Conservation (phyloP, 2,329 filamentous ascomycete genomes). For the Neocucurbitaria cava region DNA sequence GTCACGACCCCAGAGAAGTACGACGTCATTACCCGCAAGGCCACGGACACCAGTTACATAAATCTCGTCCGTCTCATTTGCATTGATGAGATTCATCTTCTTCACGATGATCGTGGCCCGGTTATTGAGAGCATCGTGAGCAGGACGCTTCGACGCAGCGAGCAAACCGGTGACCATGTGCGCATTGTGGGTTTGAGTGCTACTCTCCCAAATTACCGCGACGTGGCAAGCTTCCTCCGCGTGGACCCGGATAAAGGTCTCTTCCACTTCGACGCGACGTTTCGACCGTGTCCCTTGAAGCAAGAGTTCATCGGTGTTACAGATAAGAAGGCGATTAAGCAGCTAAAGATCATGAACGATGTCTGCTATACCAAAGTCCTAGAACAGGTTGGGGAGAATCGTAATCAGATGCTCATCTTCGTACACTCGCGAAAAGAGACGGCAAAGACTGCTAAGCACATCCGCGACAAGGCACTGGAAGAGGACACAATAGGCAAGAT, state of each 20-base stretch:
- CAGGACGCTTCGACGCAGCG: conserved; percentile 88
- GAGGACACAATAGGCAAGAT: conserved; percentile 97
- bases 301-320: conserved; percentile 98
- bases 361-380: conserved; percentile 97
- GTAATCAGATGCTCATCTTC: conserved; percentile 98
- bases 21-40: conserved; percentile 98
- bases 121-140: conserved; percentile 97
- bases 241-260: conserved; percentile 85
- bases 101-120: conserved; percentile 96
- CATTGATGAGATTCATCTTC: conserved; percentile 96
- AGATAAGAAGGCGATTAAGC: conserved; percentile 98
- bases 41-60: conserved; percentile 94
- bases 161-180: conserved; percentile 93
- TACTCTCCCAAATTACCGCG: conserved; percentile 93
- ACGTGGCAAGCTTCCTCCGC: conserved; percentile 93
- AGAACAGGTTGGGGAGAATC: conserved; percentile 90
- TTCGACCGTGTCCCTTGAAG: conserved; percentile 88
- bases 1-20: conserved; percentile 99
- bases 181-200: conserved; percentile 92
- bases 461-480: conserved; percentile 96
- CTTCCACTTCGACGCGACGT: conserved; percentile 96
- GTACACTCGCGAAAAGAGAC: conserved; percentile 99
- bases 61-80: conserved; percentile 95
- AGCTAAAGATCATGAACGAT: conserved; percentile 99
- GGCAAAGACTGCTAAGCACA: conserved; percentile 94